Percentiles rank a stretch among this genome's conserved stretches.
phyloP scores from a whole-genome alignment of 768 basidiomycete genomes.

The Leccinum aurantiacum region DNA sequence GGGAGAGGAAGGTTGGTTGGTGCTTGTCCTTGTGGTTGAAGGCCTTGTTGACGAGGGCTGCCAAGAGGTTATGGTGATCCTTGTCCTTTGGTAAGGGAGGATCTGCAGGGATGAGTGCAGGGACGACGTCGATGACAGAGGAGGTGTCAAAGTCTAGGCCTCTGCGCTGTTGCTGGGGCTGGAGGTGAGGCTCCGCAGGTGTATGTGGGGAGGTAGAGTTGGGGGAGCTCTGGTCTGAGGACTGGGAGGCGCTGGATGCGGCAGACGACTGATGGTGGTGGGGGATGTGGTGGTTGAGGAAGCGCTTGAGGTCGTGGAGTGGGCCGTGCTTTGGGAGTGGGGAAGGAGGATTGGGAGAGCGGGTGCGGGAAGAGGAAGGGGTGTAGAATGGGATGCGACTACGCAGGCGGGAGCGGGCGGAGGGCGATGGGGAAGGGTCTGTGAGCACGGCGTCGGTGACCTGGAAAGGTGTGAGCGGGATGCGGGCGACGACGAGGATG shows the following conservation, averaged over 20 bases:
- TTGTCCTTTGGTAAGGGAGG: constrained; percentile 23
- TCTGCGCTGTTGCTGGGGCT: constrained; percentile 36
- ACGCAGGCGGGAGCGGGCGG: constrained; percentile 30
- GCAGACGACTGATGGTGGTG: constrained; percentile 39
- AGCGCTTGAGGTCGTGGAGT: constrained; percentile 90
- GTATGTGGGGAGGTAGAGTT: constrained; percentile 26
- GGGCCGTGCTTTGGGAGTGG: constrained; percentile 53
- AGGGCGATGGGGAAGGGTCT: not conserved
- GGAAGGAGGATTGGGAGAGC: constrained; percentile 1
- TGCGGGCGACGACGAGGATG: not conserved
- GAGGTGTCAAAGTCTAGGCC: constrained; percentile 38
- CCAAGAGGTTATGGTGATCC: constrained; percentile 30
- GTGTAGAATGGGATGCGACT: constrained; percentile 31
- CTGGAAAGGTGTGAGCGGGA: not conserved
- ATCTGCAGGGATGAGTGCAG: constrained; percentile 24
- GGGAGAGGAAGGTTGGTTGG: constrained; percentile 5
- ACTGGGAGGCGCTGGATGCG: constrained; percentile 22
- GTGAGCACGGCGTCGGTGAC: not conserved
- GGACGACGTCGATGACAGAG: constrained; percentile 32
- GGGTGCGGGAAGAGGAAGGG: constrained; percentile 1
- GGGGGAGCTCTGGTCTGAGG: constrained; percentile 30
- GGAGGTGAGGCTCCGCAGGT: constrained; percentile 33
- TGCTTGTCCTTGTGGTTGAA: constrained; percentile 29
- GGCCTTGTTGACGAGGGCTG: constrained; percentile 36
- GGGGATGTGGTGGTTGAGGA: constrained; percentile 89